Evolutionary conservation across 345 rosid genomes (phyloP).

Genomic region (Geranium rotundifolium): DNA sequence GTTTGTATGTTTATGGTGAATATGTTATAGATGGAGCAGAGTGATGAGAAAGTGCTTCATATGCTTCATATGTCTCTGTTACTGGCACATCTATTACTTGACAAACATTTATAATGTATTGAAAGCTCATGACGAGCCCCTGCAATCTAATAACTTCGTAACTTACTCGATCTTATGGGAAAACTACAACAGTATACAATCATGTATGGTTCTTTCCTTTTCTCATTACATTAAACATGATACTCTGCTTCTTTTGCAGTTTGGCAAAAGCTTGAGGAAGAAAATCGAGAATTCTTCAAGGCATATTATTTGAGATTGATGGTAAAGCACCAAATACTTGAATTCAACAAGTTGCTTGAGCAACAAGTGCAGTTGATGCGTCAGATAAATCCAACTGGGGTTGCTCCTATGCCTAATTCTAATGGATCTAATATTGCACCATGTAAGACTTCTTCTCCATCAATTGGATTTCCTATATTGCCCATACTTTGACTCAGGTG

Average conservation of each 20-base stretch:
- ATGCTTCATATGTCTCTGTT: no score
- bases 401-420: constrained; percentile 41
- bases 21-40: no score
- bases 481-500: no score
- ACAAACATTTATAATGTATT: no score
- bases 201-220: not conserved
- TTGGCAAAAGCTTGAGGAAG: constrained; percentile 99
- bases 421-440: constrained; percentile 71
- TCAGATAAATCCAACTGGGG: constrained; percentile 59
- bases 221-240: not conserved
- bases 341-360: constrained; percentile 90
- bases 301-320: constrained; percentile 84
- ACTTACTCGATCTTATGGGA: not conserved
- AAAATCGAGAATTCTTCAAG: constrained; percentile 80
- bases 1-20: no score
- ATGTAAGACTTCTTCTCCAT: constrained; percentile 37
- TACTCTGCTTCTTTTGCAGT: constrained; percentile 33
- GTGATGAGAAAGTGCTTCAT: no score
- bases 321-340: constrained; percentile 84
- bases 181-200: not conserved
- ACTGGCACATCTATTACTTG: no score
- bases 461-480: not conserved
- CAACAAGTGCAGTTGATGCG: constrained; percentile 79
- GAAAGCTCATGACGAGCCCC: not conserved
- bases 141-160: no score